A percentile compares a stretch with the other conserved stretches of the same genome.
These are phyloP conservation scores for Fusarium succisae DNA, from an alignment of 2,329 filamentous ascomycete genomes.

Conservation along the genomic window DNA sequence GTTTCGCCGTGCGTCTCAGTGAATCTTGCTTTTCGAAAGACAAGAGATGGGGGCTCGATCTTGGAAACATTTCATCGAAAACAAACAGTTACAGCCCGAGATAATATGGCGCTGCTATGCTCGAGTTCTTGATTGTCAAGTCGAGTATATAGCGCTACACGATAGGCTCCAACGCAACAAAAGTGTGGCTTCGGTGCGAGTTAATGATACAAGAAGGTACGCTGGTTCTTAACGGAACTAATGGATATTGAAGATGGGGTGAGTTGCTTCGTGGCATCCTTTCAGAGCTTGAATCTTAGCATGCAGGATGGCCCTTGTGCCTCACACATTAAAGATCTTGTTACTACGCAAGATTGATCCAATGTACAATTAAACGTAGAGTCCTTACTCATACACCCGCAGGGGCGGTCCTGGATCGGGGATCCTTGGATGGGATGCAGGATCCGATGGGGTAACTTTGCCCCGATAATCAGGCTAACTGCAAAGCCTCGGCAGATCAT, in stretches of 20 bases:
- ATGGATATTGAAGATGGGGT: background rate
- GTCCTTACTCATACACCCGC: fast-evolving
- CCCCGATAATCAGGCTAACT: background rate
- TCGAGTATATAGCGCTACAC: background rate
- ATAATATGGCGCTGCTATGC: background rate
- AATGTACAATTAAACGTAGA: fast-evolving
- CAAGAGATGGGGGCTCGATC: fast-evolving
- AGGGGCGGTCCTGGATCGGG: no score
- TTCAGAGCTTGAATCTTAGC: background rate
- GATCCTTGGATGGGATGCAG: background rate
- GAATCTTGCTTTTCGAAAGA: background rate
- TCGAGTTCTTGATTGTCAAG: background rate
- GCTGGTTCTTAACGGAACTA: fast-evolving
- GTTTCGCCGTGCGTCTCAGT: no score
- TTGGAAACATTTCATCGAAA: background rate
- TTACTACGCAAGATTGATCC: background rate
- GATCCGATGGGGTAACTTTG: background rate
- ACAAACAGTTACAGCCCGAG: fast-evolving
- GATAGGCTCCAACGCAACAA: background rate
- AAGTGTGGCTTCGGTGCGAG: background rate
- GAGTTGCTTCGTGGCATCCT: fast-evolving
- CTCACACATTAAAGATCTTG: background rate
- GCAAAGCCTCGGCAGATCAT: background rate
- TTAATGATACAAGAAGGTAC: no score
- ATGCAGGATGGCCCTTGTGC: background rate